These are phyloP conservation scores for Limonium bicolor DNA, from an alignment of 148 eudicot species.

Conservation along the genomic window DNA sequence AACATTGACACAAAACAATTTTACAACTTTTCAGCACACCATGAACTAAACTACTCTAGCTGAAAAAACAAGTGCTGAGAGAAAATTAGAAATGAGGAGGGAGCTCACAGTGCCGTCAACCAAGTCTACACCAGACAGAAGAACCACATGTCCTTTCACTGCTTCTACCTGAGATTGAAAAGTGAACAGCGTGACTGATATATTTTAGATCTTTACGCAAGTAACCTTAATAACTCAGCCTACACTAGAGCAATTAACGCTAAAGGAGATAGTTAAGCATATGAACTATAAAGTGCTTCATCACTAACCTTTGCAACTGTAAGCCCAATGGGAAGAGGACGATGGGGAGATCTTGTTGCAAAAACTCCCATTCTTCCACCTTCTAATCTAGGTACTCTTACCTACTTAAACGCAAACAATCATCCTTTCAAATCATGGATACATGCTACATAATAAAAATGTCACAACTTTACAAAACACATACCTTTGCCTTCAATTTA, in stretches of 20 bases:
- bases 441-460: background rate
- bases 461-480: background rate
- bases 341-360: conserved; percentile 98
- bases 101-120: conserved; percentile 95
- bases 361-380: conserved; percentile 79
- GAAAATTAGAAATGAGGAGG: too few relatives aligned
- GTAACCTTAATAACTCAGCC: too few relatives aligned
- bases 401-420: conserved; percentile 47
- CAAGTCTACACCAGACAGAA: conserved; percentile 88
- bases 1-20: too few relatives aligned
- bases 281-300: too few relatives aligned
- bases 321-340: conserved; percentile 93
- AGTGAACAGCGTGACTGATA: too few relatives aligned
- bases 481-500: conserved; percentile 80
- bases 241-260: too few relatives aligned
- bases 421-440: background rate
- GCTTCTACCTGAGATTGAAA: conserved; percentile 53
- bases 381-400: conserved; percentile 78
- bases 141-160: conserved; percentile 43
- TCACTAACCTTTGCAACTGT: conserved; percentile 74
- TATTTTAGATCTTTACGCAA: too few relatives aligned
- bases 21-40: too few relatives aligned
- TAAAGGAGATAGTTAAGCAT: too few relatives aligned
- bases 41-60: too few relatives aligned
- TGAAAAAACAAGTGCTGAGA: too few relatives aligned